Evolutionary conservation across 495 filamentous ascomycete species (phyloP).

Genomic region (Penicillium antarcticum): DNA sequence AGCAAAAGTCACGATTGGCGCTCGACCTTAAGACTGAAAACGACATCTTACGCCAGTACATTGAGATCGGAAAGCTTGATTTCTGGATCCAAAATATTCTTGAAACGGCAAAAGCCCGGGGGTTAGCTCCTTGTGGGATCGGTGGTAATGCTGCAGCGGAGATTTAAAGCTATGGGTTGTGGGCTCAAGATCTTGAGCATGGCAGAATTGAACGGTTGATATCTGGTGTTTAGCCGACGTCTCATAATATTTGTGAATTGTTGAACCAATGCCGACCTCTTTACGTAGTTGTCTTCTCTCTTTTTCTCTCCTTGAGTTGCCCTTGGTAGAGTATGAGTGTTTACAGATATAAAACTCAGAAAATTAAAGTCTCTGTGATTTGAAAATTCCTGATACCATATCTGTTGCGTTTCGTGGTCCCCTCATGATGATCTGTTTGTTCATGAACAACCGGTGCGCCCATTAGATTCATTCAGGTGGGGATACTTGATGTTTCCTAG

Average conservation of each 20-base stretch:
- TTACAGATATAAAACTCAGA: too few species aligned
- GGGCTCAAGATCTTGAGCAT: too few species aligned
- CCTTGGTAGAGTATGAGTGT: too few species aligned
- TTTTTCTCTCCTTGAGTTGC: too few species aligned
- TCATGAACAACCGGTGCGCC: neutral
- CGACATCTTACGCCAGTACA: constrained; percentile 42
- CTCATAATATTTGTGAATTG: neutral
- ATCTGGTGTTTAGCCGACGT: too few species aligned
- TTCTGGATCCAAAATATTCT: constrained; percentile 56
- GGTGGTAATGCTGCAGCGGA: neutral
- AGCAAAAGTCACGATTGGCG: constrained; percentile 48
- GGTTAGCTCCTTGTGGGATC: neutral
- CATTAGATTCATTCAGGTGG: neutral
- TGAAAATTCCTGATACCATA: too few species aligned
- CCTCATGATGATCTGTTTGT: neutral
- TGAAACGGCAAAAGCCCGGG: constrained; percentile 18
- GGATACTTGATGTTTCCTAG: neutral
- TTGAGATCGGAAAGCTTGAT: constrained; percentile 58
- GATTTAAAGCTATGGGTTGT: neutral
- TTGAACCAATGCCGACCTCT: too few species aligned
- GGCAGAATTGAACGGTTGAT: too few species aligned
- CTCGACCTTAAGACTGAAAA: constrained; percentile 55
- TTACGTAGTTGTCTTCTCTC: too few species aligned
- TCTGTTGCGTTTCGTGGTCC: neutral
- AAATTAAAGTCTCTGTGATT: too few species aligned